These are phyloP conservation scores for Tuber borchii DNA, from an alignment of 495 filamentous ascomycete species.

Conservation along the genomic window DNA sequence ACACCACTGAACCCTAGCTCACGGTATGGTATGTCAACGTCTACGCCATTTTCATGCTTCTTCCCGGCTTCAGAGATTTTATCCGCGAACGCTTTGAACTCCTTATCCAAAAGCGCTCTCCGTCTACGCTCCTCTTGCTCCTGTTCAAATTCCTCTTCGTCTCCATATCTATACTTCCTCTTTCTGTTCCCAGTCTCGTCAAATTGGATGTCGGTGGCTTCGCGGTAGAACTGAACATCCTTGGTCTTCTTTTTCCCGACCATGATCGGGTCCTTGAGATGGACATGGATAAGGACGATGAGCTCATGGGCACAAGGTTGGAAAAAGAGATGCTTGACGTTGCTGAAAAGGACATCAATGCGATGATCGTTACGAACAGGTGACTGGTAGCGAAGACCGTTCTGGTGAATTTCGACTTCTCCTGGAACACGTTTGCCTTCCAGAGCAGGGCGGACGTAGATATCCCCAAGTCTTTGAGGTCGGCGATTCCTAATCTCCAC, in stretches of 20 bases:
- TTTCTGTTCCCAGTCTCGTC: conserved; percentile 98
- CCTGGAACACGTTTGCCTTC: conserved; percentile 95
- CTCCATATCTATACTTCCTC: conserved; percentile 94
- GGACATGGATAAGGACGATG: conserved; percentile 96
- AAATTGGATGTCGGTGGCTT: conserved; percentile 97
- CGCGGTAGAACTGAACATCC: conserved; percentile 96
- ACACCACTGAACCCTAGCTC: conserved; percentile 97
- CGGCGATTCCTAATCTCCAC: conserved; percentile 85
- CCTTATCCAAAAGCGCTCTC: conserved; percentile 80
- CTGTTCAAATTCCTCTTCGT: conserved; percentile 97
- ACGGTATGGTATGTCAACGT: conserved; percentile 92
- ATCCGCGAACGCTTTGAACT: conserved; percentile 95
- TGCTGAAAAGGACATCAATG: conserved; percentile 95
- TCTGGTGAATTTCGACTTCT: conserved; percentile 94
- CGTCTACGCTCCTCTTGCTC: conserved; percentile 95
- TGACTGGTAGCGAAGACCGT: conserved; percentile 93
- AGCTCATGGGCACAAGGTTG: conserved; percentile 92
- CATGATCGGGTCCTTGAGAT: conserved; percentile 96
- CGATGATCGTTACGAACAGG: conserved; percentile 71
- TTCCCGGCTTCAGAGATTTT: conserved; percentile 91
- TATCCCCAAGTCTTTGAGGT: conserved; percentile 75
- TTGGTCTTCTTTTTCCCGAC: conserved; percentile 98
- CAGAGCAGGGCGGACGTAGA: conserved; percentile 87
- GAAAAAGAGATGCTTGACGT: conserved; percentile 98
- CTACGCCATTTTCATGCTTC: conserved; percentile 62